phyloP scores from a whole-genome alignment of 2,329 filamentous ascomycete species.

The Akanthomyces muscarius region DNA sequence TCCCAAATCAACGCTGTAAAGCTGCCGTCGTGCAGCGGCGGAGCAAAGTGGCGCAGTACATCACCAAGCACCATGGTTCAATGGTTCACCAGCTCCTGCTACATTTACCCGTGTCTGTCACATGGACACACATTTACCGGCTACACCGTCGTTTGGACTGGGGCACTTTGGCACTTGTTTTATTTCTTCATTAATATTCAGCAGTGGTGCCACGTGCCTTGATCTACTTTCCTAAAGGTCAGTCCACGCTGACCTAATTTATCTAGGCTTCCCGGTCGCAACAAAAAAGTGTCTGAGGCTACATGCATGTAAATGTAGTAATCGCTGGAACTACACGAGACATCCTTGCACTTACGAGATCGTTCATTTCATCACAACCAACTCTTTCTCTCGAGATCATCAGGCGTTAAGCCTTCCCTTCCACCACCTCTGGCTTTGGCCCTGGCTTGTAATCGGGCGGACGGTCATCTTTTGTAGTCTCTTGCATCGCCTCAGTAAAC shows the following conservation, averaged over 20 bases:
- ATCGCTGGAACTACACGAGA: neutral
- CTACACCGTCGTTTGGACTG: no score
- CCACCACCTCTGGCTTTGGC: neutral
- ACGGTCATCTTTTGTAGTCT: neutral
- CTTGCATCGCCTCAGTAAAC: neutral
- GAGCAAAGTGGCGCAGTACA: no score
- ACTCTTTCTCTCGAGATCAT: neutral
- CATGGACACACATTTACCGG: neutral
- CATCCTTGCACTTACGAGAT: neutral
- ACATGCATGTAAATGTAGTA: no score
- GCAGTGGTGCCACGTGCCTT: neutral
- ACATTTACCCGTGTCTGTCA: neutral
- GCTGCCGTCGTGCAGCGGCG: no score
- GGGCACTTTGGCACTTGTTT: neutral
- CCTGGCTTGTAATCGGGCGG: neutral
- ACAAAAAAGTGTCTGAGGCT: no score
- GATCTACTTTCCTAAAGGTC: neutral
- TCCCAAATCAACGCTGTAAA: no score
- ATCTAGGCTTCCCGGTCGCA: no score
- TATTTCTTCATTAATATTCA: neutral
- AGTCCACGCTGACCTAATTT: no score
- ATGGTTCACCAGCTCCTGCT: no score
- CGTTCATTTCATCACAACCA: neutral
- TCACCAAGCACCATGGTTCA: neutral
- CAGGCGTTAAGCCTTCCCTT: neutral